A percentile compares a stretch with the other conserved stretches of the same genome.
These are phyloP conservation scores for Penicillium sp. DNA, from an alignment of 2,329 filamentous ascomycete genomes.

Conservation along the genomic window DNA sequence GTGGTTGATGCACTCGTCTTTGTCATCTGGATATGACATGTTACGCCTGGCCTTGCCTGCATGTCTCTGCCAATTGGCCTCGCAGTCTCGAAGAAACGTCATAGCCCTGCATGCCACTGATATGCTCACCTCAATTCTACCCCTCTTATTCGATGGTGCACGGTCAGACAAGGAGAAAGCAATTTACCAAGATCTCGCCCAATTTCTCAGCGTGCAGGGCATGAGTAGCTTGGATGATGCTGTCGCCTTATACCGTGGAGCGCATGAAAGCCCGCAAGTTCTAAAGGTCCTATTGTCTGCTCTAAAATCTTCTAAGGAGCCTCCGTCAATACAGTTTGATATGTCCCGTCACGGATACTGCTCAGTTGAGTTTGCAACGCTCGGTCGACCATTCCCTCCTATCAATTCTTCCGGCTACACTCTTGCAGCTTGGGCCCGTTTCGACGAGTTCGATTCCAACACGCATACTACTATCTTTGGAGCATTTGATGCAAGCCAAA, in stretches of 20 bases:
- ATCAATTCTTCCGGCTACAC: conserved; percentile 79
- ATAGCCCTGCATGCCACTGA: conserved; percentile 70
- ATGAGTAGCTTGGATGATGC: conserved; percentile 80
- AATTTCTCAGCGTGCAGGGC: conserved; percentile 69
- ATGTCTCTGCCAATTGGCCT: conserved; percentile 59
- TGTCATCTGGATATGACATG: conserved; percentile 42
- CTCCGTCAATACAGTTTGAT: conserved; percentile 91
- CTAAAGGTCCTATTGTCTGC: conserved; percentile 73
- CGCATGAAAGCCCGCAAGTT: conserved; percentile 52
- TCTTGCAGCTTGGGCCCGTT: conserved; percentile 81
- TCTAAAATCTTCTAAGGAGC: conserved; percentile 71
- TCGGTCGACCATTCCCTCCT: conserved; percentile 83
- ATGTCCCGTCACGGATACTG: conserved; percentile 83
- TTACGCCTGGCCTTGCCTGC: conserved; percentile 61
- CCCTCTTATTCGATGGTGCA: conserved; percentile 59
- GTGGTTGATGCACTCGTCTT: conserved; percentile 62
- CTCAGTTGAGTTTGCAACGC: conserved; percentile 83
- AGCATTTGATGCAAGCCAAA: conserved; percentile 86
- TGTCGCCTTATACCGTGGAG: conserved; percentile 67
- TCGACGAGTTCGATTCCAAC: conserved; percentile 80
- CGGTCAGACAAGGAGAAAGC: conserved; percentile 58
- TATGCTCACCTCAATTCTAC: conserved; percentile 66
- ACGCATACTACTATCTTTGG: conserved; percentile 95
- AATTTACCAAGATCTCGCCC: conserved; percentile 66
- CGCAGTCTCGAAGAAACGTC: conserved; percentile 67